A percentile compares a stretch with the other conserved stretches of the same genome.
Conservation (phyloP, 306 rosid species). For the Quercus bicolor region DNA sequence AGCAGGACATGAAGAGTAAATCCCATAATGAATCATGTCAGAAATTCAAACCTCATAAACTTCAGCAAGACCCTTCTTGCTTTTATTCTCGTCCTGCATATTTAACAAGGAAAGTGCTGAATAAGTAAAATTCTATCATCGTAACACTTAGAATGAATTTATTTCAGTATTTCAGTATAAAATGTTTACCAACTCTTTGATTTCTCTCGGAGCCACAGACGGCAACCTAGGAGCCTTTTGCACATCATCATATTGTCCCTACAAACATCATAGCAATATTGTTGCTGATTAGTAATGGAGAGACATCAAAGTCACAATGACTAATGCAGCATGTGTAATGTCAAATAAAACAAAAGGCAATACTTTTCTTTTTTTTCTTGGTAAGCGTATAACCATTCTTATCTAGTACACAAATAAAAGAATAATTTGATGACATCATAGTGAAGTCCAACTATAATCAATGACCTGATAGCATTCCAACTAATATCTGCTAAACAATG, state of each 20-base stretch:
- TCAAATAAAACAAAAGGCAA: background rate
- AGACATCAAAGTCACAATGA: background rate
- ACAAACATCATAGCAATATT: slow-evolving; percentile 21
- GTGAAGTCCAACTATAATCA: background rate
- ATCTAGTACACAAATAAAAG: background rate
- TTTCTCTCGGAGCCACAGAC: slow-evolving; percentile 61
- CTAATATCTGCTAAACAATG: slow-evolving; percentile 12
- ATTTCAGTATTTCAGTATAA: slow-evolving; percentile 5
- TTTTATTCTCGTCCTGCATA: slow-evolving; percentile 84
- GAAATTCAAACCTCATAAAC: slow-evolving; percentile 75
- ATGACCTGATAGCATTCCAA: background rate
- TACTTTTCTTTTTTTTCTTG: background rate
- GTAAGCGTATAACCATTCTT: background rate
- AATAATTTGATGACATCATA: slow-evolving; percentile 3
- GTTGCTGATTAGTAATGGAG: background rate
- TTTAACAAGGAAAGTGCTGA: slow-evolving; percentile 6
- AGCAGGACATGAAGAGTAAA: background rate
- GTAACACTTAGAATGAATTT: slow-evolving; percentile 12
- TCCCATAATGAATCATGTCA: slow-evolving; percentile 19
- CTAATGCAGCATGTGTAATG: background rate
- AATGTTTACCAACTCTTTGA: slow-evolving; percentile 67
- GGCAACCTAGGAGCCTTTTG: slow-evolving; percentile 63
- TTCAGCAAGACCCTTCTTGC: slow-evolving; percentile 87
- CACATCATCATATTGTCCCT: slow-evolving; percentile 77
- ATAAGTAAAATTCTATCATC: slow-evolving; percentile 11